Evolutionary conservation across 2,329 filamentous ascomycete genomes (phyloP), one percentile per base, ranked within the genome.

Genomic region (Colletotrichum melonis): DNA sequence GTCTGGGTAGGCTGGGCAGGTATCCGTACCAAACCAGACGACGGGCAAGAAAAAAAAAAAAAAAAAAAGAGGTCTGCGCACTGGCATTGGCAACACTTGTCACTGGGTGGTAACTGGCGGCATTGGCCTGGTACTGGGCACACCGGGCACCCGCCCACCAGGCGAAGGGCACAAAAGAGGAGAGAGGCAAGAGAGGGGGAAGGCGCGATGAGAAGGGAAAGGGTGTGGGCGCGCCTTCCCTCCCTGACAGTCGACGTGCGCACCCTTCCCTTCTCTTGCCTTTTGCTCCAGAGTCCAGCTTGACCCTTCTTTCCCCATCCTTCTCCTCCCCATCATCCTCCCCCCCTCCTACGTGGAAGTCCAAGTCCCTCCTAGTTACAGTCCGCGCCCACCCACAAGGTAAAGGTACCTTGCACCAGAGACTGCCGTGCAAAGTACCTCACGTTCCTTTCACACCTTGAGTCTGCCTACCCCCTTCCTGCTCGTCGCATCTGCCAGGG

Each of bases 151-250:
- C 52, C 49, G 65, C 52, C 54, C 46, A 46, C 46, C 32, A 28
- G 11, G 6, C 4, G 5, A 38, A 32, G 19, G 7, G 38, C 24
- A 42, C 63, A 63, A 55, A 68, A 59, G 24, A 72, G 52, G 49
- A 72, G 67, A 63, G 19, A 71, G 55, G 55, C 52, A 66, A 66
- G 67, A 71, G 67, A 72, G 63, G 68, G 42, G 72, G 67, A 67
- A 73, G 69, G 22, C 4, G 62, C 46, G 32, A 42, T 22, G 32
- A 57, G 63, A 66, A 30, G 49, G 57, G 64, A 35, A 63, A 63
- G 57, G 63, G 57, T 49, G 72, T 73, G 71, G 71, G 71, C 62
- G 62, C 71, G 46, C 59, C 67, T 73, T 65, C 67, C 70, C 70
- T 73, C 67, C 71, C 70, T 73, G 70, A 66, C 26, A 42, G 63